phyloP scores from a whole-genome alignment of 805 yeast genomes.

The Candida ulmi region DNA sequence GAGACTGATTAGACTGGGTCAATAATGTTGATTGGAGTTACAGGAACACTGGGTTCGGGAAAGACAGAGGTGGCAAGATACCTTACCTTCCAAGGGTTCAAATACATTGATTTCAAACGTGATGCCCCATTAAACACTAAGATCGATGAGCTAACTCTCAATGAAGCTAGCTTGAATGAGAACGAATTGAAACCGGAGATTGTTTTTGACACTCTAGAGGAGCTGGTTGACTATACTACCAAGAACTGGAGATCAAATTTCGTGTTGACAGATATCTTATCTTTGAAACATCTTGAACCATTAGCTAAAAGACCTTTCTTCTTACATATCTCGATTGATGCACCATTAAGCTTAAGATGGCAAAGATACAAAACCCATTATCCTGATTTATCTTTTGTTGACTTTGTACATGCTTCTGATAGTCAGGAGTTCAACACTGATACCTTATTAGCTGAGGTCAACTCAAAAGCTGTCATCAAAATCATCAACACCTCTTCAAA shows the following conservation, averaged over 20 bases:
- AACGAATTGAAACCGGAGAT: slow-evolving; percentile 17
- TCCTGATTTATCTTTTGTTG: slow-evolving; percentile 17
- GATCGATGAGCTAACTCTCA: slow-evolving; percentile 13
- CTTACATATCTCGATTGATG: slow-evolving; percentile 71
- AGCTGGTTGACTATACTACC: slow-evolving; percentile 57
- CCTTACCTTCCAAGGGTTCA: slow-evolving; percentile 50
- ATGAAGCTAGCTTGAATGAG: slow-evolving; percentile 8
- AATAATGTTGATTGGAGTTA: slow-evolving; percentile 70
- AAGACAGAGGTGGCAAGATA: slow-evolving; percentile 58
- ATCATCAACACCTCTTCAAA: slow-evolving; percentile 46
- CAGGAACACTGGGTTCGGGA: slow-evolving; percentile 68
- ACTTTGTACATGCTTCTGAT: slow-evolving; percentile 38
- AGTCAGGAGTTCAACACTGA: slow-evolving; percentile 22
- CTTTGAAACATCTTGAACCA: slow-evolving; percentile 35
- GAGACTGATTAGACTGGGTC: not conserved
- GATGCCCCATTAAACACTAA: not conserved
- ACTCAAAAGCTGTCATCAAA: slow-evolving; percentile 47
- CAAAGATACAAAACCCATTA: slow-evolving; percentile 23
- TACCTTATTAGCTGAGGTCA: slow-evolving; percentile 32
- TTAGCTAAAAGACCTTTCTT: slow-evolving; percentile 75
- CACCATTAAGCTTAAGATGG: slow-evolving; percentile 51
- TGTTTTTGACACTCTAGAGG: slow-evolving; percentile 35
- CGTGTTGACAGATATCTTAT: slow-evolving; percentile 50
- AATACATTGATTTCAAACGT: slow-evolving; percentile 24
- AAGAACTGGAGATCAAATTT: slow-evolving; percentile 56